Evolutionary conservation across 768 basidiomycete genomes (phyloP), one percentile per base, ranked within the genome.

Genomic region (Serpula lacrymans): DNA sequence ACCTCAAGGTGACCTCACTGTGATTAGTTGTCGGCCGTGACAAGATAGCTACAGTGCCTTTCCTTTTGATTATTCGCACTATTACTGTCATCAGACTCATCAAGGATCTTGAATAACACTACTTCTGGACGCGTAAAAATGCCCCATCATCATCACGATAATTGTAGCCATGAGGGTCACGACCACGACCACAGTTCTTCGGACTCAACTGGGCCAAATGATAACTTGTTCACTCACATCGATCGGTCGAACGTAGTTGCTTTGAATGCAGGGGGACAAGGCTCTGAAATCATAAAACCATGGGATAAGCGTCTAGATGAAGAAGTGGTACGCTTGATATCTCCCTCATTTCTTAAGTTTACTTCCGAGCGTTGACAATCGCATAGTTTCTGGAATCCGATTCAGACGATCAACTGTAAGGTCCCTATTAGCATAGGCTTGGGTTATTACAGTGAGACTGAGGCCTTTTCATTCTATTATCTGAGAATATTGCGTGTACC

Each of bases 331-430:
- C 50, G 74, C 35, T 10, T 22, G 6, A 6, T 18, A 5, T 26
- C 28, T 35, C 20, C 10, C 22, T 37, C 37, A 30, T 11, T 37
- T 39, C 35, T 22, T 42, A 23, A 34, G 42, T 16, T 31, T 10
- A 25, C 42, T 18, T 13, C 36, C 24, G 17, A 38, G 4, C 10
- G 10, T n/a, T 14, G 13, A 24, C 24, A 38, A 41, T 29, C 40
- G 17, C 24, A 6, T 49, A 96, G 92, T 88, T 65, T 46, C 58
- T 93, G 43, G 86, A 92, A 61, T 92, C 89, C 13, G 93, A 96
- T 48, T 85, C 86, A 24, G 93, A 95, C 62, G 92, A 94, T 55
- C 86, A 91, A 60, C 62, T 96, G 88, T 89, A 60, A 52, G 71
- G 46, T 34, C 21, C 21, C n/a, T n/a, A n/a, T n/a, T n/a, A n/a